Base-by-base conservation (phyloP, 1,284 basidiomycete genomes). In the Rhodotorula sp. region DNA sequence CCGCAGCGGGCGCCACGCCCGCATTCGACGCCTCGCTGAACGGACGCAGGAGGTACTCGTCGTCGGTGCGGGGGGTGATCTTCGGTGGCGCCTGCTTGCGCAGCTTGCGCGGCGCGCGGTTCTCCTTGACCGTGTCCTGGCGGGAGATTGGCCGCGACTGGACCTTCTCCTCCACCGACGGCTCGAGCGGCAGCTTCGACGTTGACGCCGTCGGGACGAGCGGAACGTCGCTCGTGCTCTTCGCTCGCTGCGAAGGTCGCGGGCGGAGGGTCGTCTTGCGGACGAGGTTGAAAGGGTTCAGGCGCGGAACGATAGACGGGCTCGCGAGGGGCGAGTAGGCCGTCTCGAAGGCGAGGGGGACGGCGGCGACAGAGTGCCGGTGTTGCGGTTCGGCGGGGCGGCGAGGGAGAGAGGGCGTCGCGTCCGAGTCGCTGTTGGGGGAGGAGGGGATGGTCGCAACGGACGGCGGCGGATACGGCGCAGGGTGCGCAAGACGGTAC, bases 21-120 rank as follows among this genome's bases (percentile, higher is more conserved):
- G 57, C n/a, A 10, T 36, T 37, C 5, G 44, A 5, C 22, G 54
- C 55, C 25, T 46, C 46, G 51, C 27, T 10, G 46, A 53, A 50
- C 10, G 62, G 41, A 1, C 65, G 58, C 21, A 56, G 29, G 17
- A 67, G 58, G 57, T 46, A 55, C 9, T 60, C 51, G 39, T 60
- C 62, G n/a, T 69, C 67, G n/a, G 58, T 64, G 9, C 58, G 50
- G 27, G 64, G 36, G 10, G 57, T 39, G 51, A 69, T 64, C 39
- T 39, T 59, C 8, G 62, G 50, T 34, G 57, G 62, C n/a, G 46
- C 34, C 27, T 56, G 22, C 44, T 69, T 69, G 48, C 62, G 56
- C 32, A 69, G 44, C 51, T 61, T 69, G 57, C 58, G 62, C 41
- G 41, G 50, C 36, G 41, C 53, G 6, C 51, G 32, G 37, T 64